Evolutionary conservation across 1,139 yeast genomes (phyloP).

Genomic region (Saccharomyces pastorianus): DNA sequence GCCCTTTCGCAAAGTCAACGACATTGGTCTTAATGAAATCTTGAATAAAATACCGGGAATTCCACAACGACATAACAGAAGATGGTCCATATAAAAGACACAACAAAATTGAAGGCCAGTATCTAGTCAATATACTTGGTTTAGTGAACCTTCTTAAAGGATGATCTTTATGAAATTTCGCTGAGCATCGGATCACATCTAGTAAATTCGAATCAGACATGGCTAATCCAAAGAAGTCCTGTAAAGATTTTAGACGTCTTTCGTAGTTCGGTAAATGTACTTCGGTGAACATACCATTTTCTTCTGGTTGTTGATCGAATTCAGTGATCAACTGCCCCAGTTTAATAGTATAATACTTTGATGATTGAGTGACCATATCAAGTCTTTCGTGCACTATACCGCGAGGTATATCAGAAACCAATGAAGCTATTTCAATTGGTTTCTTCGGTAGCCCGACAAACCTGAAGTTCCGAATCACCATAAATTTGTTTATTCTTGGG

Average conservation of each 20-base stretch:
- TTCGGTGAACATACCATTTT: not conserved
- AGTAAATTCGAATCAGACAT: not conserved
- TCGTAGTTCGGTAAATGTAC: not conserved
- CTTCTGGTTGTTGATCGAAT: slow-evolving; percentile 8
- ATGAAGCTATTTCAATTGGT: slow-evolving; percentile 7
- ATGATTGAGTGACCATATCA: slow-evolving; percentile 6
- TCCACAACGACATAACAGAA: slow-evolving; percentile 37
- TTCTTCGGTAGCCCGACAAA: slow-evolving; percentile 15
- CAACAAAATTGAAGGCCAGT: slow-evolving; percentile 56
- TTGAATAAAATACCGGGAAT: slow-evolving; percentile 45
- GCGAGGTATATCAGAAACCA: slow-evolving; percentile 11
- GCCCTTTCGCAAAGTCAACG: slow-evolving; percentile 55
- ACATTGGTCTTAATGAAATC: slow-evolving; percentile 53
- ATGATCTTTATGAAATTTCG: not conserved
- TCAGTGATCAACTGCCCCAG: slow-evolving; percentile 15
- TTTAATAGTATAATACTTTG: slow-evolving; percentile 10
- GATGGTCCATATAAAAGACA: slow-evolving; percentile 45
- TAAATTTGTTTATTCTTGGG: slow-evolving; percentile 12
- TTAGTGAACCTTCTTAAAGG: slow-evolving; percentile 19
- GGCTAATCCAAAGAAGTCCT: not conserved
- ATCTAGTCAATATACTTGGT: slow-evolving; percentile 48
- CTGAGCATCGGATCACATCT: slow-evolving; percentile 4
- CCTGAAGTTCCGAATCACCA: slow-evolving; percentile 15
- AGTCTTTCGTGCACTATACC: slow-evolving; percentile 9
- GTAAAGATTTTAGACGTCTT: not conserved